Base-by-base conservation (phyloP, 352 stramenopile genomes). In the Globisporangium parvum region DNA sequence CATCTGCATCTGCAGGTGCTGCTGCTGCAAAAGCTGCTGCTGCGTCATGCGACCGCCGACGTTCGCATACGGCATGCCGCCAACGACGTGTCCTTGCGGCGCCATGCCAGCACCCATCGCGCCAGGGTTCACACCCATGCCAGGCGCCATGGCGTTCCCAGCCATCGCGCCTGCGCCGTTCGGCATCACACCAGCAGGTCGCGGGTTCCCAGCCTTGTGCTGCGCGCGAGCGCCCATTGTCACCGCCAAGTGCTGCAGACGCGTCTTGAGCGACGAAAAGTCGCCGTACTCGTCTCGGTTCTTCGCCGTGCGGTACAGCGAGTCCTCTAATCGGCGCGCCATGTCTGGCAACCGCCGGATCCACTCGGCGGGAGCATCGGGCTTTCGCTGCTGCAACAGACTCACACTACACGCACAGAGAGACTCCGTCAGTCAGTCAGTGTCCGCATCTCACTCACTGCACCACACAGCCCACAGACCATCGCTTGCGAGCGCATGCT, bases 331-430 rank as follows among this genome's bases (percentile, higher is more conserved):
- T 48, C 96, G 86, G 48, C 97, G 95, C 8, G 97, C 97, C 96
- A 99, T 99, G 66, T 99, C 94, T 5, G 96, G 96, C 28, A 99
- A 72, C 62, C 98, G 97, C 47, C 97, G 89, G 56, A 99, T 93
- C 96, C 96, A 99, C 71, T 98, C 96, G 24, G 94, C 79, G 11
- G 95, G 91, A 18, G 97, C 96, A 71, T 99, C 96, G 2, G 96
- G 96, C 52, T 98, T 98, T 24, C 97, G 83, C 63, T 98, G 88
- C 68, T 98, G 88, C 46, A 99, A 71, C 51, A 99, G 74, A 69
- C 95, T 96, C 50, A 98, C 95, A 70, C 77, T 88, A 55, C 6
- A 20, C 35, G 51, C 52, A 58, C 50, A 55, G 24, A 51, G 24
- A 8, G 20, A 51, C 11, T 44, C 1, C 57, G 51, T 53, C 5